phyloP scores from a whole-genome alignment of 306 rosid species.

The Coriaria nepalensis region DNA sequence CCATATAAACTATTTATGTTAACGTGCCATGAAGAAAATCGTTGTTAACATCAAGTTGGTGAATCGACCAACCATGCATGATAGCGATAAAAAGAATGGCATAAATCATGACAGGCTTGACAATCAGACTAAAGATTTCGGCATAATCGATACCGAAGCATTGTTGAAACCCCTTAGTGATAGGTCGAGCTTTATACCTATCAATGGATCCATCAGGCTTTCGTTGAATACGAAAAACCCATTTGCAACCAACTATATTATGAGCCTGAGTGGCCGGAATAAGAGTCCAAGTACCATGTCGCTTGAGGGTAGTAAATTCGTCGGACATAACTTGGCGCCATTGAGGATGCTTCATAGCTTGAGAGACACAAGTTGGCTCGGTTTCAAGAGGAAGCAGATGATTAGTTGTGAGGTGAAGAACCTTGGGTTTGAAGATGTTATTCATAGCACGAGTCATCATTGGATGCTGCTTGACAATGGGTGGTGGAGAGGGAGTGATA shows the following conservation, averaged over 20 bases:
- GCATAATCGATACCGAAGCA: not conserved
- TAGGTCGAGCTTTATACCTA: no score
- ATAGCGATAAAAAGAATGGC: not conserved
- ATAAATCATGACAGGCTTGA: not conserved
- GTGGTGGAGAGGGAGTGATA: not conserved
- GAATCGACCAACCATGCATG: not conserved
- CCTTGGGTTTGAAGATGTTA: constrained; percentile 3
- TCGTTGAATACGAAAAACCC: no score
- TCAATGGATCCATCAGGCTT: not conserved
- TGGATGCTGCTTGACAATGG: not conserved
- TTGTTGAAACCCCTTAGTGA: no score
- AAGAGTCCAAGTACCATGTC: not conserved
- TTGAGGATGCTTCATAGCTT: not conserved
- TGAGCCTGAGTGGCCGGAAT: not conserved
- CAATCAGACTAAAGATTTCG: not conserved
- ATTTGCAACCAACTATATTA: not conserved
- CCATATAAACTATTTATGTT: no score
- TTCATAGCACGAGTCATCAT: not conserved
- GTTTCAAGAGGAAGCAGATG: not conserved
- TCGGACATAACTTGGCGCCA: not conserved
- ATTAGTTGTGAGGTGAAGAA: not conserved
- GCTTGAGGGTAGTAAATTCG: not conserved
- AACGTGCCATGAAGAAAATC: not conserved
- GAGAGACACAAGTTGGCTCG: not conserved
- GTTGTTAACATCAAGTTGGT: not conserved